These are phyloP conservation scores for Rhypophila decipiens DNA, from an alignment of 495 filamentous ascomycete genomes.

Conservation along the genomic window DNA sequence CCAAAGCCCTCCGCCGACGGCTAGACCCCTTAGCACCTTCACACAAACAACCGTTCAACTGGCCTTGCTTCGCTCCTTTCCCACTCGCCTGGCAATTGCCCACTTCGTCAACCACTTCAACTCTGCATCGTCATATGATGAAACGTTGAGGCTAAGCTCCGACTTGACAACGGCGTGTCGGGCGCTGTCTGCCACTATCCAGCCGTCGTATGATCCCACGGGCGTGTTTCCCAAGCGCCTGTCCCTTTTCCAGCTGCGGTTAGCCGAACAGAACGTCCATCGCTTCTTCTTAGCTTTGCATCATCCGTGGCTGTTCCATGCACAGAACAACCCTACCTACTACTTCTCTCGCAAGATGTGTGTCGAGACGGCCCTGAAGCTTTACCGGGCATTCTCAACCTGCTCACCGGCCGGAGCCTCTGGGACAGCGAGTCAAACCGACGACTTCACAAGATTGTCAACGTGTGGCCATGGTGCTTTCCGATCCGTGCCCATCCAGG, in stretches of 20 bases:
- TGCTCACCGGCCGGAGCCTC: slow-evolving; percentile 14
- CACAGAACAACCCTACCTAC: slow-evolving; percentile 33
- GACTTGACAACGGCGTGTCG: slow-evolving; percentile 30
- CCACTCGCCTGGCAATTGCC: slow-evolving; percentile 28
- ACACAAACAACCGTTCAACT: slow-evolving; percentile 35
- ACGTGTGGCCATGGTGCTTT: slow-evolving; percentile 43
- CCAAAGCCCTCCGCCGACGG: slow-evolving; percentile 7
- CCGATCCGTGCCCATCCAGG: slow-evolving; percentile 36
- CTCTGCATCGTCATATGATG: slow-evolving; percentile 23
- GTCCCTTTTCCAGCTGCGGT: slow-evolving; percentile 29
- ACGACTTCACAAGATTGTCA: slow-evolving; percentile 37
- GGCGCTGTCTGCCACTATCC: slow-evolving; percentile 23
- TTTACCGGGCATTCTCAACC: slow-evolving; percentile 27
- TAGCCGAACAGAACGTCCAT: slow-evolving; percentile 35
- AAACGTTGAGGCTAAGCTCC: slow-evolving; percentile 31
- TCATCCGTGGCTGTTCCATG: slow-evolving; percentile 27
- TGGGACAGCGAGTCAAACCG: slow-evolving; percentile 14
- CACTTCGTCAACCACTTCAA: slow-evolving; percentile 31
- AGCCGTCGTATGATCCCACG: slow-evolving; percentile 27
- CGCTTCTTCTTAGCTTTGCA: slow-evolving; percentile 53
- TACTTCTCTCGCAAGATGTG: slow-evolving; percentile 43
- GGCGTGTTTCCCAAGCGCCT: slow-evolving; percentile 25
- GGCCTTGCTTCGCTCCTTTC: slow-evolving; percentile 28
- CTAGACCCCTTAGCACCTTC: slow-evolving; percentile 20
- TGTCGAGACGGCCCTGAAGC: slow-evolving; percentile 37